phyloP scores from a whole-genome alignment of 345 rosid genomes.

The Brassica incana region DNA sequence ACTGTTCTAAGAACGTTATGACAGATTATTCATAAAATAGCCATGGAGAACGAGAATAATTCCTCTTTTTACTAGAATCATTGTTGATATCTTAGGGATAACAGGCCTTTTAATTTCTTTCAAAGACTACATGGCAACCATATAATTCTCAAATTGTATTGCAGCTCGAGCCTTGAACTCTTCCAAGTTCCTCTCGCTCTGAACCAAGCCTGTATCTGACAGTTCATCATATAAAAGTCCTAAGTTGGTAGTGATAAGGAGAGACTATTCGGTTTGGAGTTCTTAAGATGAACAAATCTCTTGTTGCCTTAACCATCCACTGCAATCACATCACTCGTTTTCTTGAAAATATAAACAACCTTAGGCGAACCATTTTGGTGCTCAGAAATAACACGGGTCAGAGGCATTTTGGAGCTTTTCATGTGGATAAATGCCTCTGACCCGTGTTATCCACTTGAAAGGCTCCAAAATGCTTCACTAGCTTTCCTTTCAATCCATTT shows the following conservation, averaged over 20 bases:
- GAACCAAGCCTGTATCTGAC: constrained; percentile 45
- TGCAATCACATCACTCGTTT: constrained; percentile 64
- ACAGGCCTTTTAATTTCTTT: not conserved
- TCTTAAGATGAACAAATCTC: constrained; percentile 66
- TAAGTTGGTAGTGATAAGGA: constrained; percentile 27
- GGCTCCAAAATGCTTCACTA: constrained; percentile 78
- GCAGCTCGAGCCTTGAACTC: constrained; percentile 75
- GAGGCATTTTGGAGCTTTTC: not conserved
- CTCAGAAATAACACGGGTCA: not conserved
- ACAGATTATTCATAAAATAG: constrained; percentile 10
- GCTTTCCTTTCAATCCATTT: constrained; percentile 69
- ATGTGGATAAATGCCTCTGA: no score
- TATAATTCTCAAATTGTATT: constrained; percentile 72
- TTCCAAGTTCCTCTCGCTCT: constrained; percentile 43
- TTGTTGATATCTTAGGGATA: not conserved
- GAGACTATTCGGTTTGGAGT: constrained; percentile 53
- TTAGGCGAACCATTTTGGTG: constrained; percentile 50
- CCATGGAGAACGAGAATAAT: constrained; percentile 19
- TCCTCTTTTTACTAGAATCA: constrained; percentile 6
- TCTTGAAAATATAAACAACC: constrained; percentile 84
- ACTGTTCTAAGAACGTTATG: constrained; percentile 37
- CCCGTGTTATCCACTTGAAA: constrained; percentile 58
- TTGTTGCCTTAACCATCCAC: constrained; percentile 73
- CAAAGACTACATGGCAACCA: constrained; percentile 53
- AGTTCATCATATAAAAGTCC: constrained; percentile 64